Evolutionary conservation across 2,329 filamentous ascomycete species (phyloP).

Genomic region (Emergomyces pasteurianus): DNA sequence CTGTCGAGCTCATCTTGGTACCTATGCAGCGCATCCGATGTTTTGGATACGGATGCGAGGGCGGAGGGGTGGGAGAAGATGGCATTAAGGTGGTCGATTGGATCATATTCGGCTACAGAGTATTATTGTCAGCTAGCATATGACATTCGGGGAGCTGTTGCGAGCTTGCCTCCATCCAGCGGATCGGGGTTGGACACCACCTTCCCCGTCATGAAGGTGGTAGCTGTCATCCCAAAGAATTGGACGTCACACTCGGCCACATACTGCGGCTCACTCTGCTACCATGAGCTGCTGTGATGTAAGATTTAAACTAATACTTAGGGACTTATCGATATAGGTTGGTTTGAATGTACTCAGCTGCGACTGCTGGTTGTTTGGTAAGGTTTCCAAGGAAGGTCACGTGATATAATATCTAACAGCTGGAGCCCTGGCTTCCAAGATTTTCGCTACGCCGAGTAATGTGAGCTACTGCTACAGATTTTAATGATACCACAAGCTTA

Average conservation of each 20-base stretch:
- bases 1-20: slow-evolving; percentile 74
- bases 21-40: slow-evolving; percentile 58
- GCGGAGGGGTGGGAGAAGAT: slow-evolving; percentile 86
- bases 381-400: not conserved
- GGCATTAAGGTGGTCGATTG: slow-evolving; percentile 81
- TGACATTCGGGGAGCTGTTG: not conserved
- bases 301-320: not conserved
- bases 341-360: too few relatives aligned
- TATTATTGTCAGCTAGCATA: not conserved
- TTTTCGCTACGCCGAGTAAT: too few relatives aligned
- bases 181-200: slow-evolving; percentile 26
- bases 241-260: not conserved
- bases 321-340: not conserved
- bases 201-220: slow-evolving; percentile 28
- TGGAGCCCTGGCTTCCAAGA: too few relatives aligned
- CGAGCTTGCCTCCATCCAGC: slow-evolving; percentile 33
- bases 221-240: slow-evolving; percentile 10
- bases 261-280: not conserved
- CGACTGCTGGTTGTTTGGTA: too few relatives aligned
- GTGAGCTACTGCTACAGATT: too few relatives aligned
- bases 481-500: not conserved
- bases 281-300: not conserved
- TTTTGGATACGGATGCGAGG: slow-evolving; percentile 61
- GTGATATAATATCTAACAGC: not conserved
- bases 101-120: slow-evolving; percentile 68